A percentile compares a stretch with the other conserved stretches of the same genome.
Conservation (phyloP, 225 moss, liverwort and hornwort species). For the Thuidium tamariscinum region DNA sequence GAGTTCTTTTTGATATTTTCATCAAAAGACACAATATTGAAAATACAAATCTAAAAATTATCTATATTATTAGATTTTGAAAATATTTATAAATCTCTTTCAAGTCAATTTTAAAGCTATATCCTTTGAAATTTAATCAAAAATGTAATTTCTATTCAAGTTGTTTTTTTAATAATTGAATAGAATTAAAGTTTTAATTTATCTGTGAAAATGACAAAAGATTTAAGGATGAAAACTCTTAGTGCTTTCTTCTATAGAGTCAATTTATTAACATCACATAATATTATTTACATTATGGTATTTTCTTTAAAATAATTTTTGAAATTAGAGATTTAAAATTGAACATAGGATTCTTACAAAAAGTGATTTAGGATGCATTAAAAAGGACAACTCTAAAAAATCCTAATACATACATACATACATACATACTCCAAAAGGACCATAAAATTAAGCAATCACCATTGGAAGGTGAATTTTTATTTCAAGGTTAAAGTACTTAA, state of each 20-base stretch:
- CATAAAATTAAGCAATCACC: accelerated
- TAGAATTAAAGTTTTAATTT: accelerated
- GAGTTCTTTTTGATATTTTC: background rate
- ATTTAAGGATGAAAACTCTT: background rate
- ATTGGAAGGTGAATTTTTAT: accelerated
- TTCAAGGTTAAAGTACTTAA: background rate
- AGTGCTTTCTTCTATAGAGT: accelerated
- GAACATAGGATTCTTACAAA: background rate
- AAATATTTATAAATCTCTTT: background rate
- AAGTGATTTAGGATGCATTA: background rate
- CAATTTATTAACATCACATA: background rate
- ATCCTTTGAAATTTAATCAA: background rate
- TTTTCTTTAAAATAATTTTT: background rate
- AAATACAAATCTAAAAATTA: background rate
- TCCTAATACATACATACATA: too few species aligned
- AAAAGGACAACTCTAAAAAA: background rate
- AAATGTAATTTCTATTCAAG: background rate
- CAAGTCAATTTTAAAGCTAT: background rate
- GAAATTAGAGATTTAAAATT: accelerated
- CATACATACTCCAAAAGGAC: too few species aligned
- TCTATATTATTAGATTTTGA: accelerated
- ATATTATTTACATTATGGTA: background rate
- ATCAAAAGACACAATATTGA: background rate
- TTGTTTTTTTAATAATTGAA: accelerated
- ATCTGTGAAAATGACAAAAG: background rate